Percentiles rank a stretch among this genome's conserved stretches.
These are phyloP conservation scores for Seminavis robusta DNA, from an alignment of 108 stramenopile species.

Conservation along the genomic window DNA sequence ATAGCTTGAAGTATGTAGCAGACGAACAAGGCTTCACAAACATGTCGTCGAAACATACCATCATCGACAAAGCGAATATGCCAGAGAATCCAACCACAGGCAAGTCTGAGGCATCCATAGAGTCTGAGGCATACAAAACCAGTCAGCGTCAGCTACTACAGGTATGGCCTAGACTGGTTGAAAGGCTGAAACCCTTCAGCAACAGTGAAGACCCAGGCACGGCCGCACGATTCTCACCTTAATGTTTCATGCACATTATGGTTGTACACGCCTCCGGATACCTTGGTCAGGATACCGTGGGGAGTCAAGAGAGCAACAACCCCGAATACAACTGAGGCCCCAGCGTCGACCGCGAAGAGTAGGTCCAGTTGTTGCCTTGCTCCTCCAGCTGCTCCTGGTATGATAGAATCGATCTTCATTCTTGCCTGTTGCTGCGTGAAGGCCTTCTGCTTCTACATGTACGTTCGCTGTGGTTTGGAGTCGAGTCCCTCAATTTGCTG, in stretches of 20 bases:
- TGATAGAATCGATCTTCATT: no score
- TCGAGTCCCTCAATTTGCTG: no score
- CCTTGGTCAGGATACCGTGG: conserved; percentile 46
- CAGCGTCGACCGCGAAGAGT: conserved; percentile 68
- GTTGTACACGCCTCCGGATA: conserved; percentile 61
- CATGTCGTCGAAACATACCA: conserved; percentile 71
- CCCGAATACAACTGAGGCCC: conserved; percentile 61
- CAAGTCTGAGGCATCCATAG: conserved; percentile 78
- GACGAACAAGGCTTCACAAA: conserved; percentile 75
- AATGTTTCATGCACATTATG: conserved; percentile 78
- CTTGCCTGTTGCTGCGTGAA: no score
- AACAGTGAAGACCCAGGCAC: not conserved
- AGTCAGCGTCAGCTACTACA: not conserved
- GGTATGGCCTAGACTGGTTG: not conserved
- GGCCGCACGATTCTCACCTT: conserved; percentile 32
- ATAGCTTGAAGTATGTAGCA: conserved; percentile 77
- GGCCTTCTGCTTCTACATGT: no score
- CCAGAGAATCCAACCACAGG: conserved; percentile 82
- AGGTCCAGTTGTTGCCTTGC: conserved; percentile 48
- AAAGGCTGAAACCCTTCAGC: not conserved
- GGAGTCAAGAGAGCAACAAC: conserved; percentile 58
- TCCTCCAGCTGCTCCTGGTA: conserved; percentile 15
- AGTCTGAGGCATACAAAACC: conserved; percentile 29
- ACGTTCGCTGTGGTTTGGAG: no score
- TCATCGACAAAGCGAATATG: conserved; percentile 74